Evolutionary conservation across 164 flowering plant genomes (phyloP), one percentile per base, ranked within the genome.

Genomic region (Aristolochia contorta): DNA sequence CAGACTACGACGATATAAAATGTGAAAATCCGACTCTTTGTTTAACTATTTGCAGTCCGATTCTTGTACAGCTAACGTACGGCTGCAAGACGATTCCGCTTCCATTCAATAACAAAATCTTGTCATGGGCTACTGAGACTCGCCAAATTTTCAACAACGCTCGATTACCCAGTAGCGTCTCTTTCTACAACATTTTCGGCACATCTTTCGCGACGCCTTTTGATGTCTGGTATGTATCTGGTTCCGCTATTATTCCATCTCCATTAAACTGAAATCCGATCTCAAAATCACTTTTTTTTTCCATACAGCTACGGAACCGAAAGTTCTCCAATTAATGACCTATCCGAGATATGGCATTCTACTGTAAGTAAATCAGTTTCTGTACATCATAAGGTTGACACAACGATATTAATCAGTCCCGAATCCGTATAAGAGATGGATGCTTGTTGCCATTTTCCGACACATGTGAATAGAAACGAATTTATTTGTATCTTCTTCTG

Each of bases 121-220:
- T 81, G 27, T 72, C 73, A 37, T 89, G 96, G 98, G 91, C 98
- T 48, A 19, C 76, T 66, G 80, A 43, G 20, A 92, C 96, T 50
- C 93, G 96, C 47, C 51, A 79, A 59, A 62, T 89, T 62, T 71
- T 87, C 16, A 63, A 79, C 46, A 69, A 68, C 54, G 87, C 88
- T 56, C 72, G 80, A 64, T 78, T 92, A 13, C 98, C 97, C 1
- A 61, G 72, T 48, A 83, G 89, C 16, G 73, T 92, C 62, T 57
- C 54, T 63, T 92, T 89, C 80, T 92, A 84, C 61, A 92, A 84
- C 74, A 83, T 92, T 13, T 92, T 48, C 72, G 98, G 97, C 60
- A 79, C 79, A 58, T 84, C 88, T 55, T 74, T 59, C 61, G 94
- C 87, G 63, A 83, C 96, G 22, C 96, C 98, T 57, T 86, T 84